Conservation (phyloP, 1,139 yeast species). For the Nadsonia commutata region DNA sequence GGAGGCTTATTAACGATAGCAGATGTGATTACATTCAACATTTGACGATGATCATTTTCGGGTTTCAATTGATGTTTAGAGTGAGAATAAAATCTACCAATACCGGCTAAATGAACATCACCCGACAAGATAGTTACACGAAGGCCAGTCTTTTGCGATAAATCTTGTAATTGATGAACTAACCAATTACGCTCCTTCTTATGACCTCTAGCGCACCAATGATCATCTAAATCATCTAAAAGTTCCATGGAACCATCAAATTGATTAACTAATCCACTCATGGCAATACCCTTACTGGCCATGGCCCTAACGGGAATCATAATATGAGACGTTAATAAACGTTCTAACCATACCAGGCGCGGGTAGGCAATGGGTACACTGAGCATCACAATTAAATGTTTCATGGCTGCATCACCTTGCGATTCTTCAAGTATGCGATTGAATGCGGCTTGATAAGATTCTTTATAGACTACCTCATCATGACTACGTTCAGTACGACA, state of each 20-base stretch:
- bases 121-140: conserved; percentile 80
- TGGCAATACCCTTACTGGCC: conserved; percentile 53
- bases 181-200: conserved; percentile 60
- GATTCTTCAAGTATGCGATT: conserved; percentile 43
- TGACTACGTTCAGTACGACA: conserved; percentile 82
- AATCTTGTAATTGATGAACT: conserved; percentile 39
- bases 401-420: conserved; percentile 37
- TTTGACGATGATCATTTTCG: conserved; percentile 56
- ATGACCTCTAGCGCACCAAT: conserved; percentile 87
- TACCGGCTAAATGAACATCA: conserved; percentile 80
- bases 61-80: conserved; percentile 34
- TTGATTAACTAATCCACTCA: conserved; percentile 60
- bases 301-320: conserved; percentile 53
- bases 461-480: conserved; percentile 38
- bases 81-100: conserved; percentile 61
- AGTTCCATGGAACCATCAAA: conserved; percentile 86
- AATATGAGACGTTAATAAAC: conserved; percentile 39
- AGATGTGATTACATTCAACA: conserved; percentile 72
- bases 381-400: conserved; percentile 66
- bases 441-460: conserved; percentile 50
- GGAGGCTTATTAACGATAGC: conserved; percentile 92
- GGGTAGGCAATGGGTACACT: conserved; percentile 96
- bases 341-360: conserved; percentile 78
- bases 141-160: conserved; percentile 49
- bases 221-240: conserved; percentile 85